A percentile compares a stretch with the other conserved stretches of the same genome.
Evolutionary conservation across 2,329 filamentous ascomycete genomes (phyloP).

Genomic region (Delphinella strobiligena): DNA sequence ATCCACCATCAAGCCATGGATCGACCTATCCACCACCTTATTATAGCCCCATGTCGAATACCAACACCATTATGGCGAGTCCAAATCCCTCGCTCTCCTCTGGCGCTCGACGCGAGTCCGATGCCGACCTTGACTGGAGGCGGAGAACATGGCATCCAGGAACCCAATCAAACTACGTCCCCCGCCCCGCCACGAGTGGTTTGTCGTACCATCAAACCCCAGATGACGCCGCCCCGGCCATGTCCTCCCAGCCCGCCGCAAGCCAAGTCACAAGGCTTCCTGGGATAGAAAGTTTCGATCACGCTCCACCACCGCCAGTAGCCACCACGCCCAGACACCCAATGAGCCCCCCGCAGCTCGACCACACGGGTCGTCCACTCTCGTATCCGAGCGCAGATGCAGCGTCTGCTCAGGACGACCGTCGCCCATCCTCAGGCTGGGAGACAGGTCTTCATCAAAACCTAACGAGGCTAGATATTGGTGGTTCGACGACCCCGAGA

Average conservation of each 20-base stretch:
- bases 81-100: constrained; percentile 54
- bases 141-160: constrained; percentile 87
- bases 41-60: constrained; percentile 44
- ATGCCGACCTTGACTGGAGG: constrained; percentile 58
- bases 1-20: constrained; percentile 48
- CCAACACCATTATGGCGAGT: constrained; percentile 50
- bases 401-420: constrained; percentile 28
- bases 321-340: constrained; percentile 51
- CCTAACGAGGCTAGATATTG: constrained; percentile 55
- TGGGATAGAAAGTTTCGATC: constrained; percentile 85
- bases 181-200: constrained; percentile 56
- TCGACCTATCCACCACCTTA: constrained; percentile 44
- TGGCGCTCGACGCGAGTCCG: constrained; percentile 55
- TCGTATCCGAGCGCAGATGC: constrained; percentile 15
- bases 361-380: constrained; percentile 37
- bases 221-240: constrained; percentile 45
- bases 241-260: constrained; percentile 42
- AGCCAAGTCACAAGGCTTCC: constrained; percentile 59
- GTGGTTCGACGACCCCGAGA: constrained; percentile 27
- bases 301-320: constrained; percentile 50
- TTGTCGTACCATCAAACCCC: constrained; percentile 66
- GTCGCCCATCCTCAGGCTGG: constrained; percentile 45
- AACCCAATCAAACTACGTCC: constrained; percentile 47
- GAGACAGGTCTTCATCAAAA: constrained; percentile 56
- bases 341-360: constrained; percentile 72